Evolutionary conservation across 805 yeast genomes (phyloP).

Genomic region (Cephaloascus fragrans): DNA sequence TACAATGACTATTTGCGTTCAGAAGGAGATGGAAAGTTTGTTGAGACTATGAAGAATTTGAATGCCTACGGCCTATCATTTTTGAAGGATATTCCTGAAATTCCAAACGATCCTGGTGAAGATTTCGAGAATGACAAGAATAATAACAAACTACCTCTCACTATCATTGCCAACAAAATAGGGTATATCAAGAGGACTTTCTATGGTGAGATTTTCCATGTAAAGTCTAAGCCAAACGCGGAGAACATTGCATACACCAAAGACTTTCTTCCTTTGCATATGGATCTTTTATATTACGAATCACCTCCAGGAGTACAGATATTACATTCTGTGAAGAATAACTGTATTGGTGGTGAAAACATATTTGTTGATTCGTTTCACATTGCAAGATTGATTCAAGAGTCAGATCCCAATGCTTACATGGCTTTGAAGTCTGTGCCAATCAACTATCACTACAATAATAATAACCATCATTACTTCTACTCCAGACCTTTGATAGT

Average conservation of each 20-base stretch:
- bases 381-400: conserved; percentile 48
- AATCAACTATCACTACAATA: conserved; percentile 57
- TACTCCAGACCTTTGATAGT: conserved; percentile 54
- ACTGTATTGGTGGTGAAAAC: conserved; percentile 58
- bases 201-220: conserved; percentile 66
- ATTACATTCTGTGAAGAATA: conserved; percentile 48
- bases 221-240: conserved; percentile 40
- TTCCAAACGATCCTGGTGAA: conserved; percentile 12
- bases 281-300: conserved; percentile 70
- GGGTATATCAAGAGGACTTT: conserved; percentile 67
- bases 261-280: conserved; percentile 59
- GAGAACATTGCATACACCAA: conserved; percentile 64
- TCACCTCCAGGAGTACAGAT: conserved; percentile 76
- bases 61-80: conserved; percentile 49
- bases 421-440: conserved; percentile 54
- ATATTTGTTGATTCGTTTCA: conserved; percentile 61
- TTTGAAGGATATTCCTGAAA: conserved; percentile 42
- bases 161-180: conserved; percentile 34
- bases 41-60: conserved; percentile 30
- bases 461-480: conserved; percentile 51
- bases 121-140: background rate
- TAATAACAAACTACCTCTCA: conserved; percentile 23
- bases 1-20: conserved; percentile 31
- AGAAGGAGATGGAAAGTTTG: conserved; percentile 18
- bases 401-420: conserved; percentile 52